Base-by-base conservation (phyloP, 2,329 filamentous ascomycete species). In the Cercospora zeina region DNA sequence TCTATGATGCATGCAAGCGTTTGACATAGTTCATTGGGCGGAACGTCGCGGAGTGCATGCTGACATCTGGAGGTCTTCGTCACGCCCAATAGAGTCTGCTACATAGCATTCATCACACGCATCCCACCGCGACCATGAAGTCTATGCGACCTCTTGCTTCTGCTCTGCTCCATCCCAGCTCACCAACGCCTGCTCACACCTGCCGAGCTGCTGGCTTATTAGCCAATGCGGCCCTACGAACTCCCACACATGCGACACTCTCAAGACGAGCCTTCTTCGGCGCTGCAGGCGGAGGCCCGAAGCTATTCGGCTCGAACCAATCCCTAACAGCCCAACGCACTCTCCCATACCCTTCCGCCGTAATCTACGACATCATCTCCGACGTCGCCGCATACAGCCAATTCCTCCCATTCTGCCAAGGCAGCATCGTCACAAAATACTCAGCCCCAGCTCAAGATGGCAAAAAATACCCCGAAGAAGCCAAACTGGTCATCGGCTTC, bases 351-450 rank as follows among this genome's bases (percentile, higher is more conserved):
- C 79, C 87, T 0, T 80, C 86, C 33, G 71, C 77, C 4, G 81
- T 85, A 1, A 87, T 99, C 69, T 99, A 95, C 84, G 81, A 82
- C 68, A 84, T 97, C 59, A 93, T 99, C 75, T 87, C 92, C 78
- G 91, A 97, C 77, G 87, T 99, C 67, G 85, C 91, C 76, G 86
- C 86, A 66, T 99, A 99, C 84, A 81, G 83, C 37, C 76, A 81
- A 67, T 99, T 97, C 81, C 85, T 99, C n/a, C 95, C 95, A 10
- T 97, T 96, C 83, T 96, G 93, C 78, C 84, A 85, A 47, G 81
- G 81, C 50, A 93, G 90, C 37, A 83, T 82, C 64, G 91, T 97
- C 42, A 96, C 91, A 1, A 81, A 82, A 62, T 91, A 89, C 84
- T 88, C 90, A 6, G 58, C 74, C 11, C 80, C 85, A 8, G 64